phyloP scores from a whole-genome alignment of 2,329 filamentous ascomycete genomes.

The Elsinoe necatrix region DNA sequence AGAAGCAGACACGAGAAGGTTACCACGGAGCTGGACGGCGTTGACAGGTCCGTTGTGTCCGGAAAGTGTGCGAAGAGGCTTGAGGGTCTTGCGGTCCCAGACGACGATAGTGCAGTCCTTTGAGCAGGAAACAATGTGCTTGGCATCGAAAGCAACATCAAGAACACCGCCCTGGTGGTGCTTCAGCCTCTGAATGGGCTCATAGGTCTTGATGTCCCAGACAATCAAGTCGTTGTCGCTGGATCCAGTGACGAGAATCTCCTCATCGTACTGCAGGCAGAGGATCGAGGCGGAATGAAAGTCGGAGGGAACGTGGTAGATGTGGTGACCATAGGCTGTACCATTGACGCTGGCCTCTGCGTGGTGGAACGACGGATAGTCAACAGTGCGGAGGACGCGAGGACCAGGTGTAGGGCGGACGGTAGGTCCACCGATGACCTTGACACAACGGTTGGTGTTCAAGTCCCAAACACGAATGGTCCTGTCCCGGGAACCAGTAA shows the following conservation, averaged over 20 bases:
- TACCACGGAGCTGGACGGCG: slow-evolving; percentile 87
- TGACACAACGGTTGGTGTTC: slow-evolving; percentile 72
- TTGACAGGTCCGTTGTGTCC: slow-evolving; percentile 92
- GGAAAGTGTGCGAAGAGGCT: slow-evolving; percentile 65
- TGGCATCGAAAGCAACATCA: slow-evolving; percentile 85
- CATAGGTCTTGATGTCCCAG: slow-evolving; percentile 75
- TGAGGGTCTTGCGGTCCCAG: slow-evolving; percentile 77
- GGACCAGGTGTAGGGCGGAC: slow-evolving; percentile 44
- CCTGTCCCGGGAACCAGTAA: slow-evolving; percentile 90
- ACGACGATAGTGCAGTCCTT: slow-evolving; percentile 93
- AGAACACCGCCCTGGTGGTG: slow-evolving; percentile 83
- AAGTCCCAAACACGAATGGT: slow-evolving; percentile 97
- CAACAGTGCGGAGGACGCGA: slow-evolving; percentile 36
- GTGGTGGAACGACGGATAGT: slow-evolving; percentile 32
- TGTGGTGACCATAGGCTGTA: slow-evolving; percentile 37
- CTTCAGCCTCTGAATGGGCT: slow-evolving; percentile 66
- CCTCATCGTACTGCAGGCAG: slow-evolving; percentile 87
- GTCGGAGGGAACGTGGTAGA: slow-evolving; percentile 39
- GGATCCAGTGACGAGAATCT: slow-evolving; percentile 89
- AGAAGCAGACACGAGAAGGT: slow-evolving; percentile 85
- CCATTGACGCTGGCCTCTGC: slow-evolving; percentile 39
- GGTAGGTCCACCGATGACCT: slow-evolving; percentile 73
- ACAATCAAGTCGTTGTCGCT: slow-evolving; percentile 88
- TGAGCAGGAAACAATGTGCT: slow-evolving; percentile 91
- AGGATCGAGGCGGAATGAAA: slow-evolving; percentile 90